Percentiles rank a stretch among this genome's conserved stretches.
These are phyloP conservation scores for Pleomassaria siparia DNA, from an alignment of 2,329 filamentous ascomycete genomes.

Conservation along the genomic window DNA sequence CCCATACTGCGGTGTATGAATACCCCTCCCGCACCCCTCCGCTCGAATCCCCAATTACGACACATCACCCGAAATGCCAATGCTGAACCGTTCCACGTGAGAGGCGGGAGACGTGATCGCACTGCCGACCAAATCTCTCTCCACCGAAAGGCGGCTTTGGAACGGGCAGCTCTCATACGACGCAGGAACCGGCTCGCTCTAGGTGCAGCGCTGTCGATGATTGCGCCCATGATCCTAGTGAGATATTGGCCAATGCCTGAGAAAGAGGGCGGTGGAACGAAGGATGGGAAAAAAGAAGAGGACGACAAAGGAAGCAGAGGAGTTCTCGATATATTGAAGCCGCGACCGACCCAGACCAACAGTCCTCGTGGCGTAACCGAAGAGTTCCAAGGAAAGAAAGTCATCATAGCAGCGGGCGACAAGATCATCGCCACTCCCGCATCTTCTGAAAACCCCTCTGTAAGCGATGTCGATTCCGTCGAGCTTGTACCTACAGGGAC, in stretches of 20 bases:
- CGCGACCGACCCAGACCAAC: slow-evolving; percentile 31
- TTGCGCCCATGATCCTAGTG: slow-evolving; percentile 39
- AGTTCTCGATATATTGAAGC: slow-evolving; percentile 26
- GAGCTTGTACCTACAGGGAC: slow-evolving; percentile 83
- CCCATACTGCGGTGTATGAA: slow-evolving; percentile 34
- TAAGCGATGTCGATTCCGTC: slow-evolving; percentile 55
- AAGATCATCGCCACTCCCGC: slow-evolving; percentile 53
- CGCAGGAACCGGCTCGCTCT: slow-evolving; percentile 37
- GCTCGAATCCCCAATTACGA: slow-evolving; percentile 17
- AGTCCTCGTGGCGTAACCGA: slow-evolving; percentile 34
- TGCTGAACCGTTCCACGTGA: slow-evolving; percentile 4
- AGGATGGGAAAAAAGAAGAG: background rate
- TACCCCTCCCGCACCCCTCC: slow-evolving; percentile 15
- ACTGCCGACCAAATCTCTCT: slow-evolving; percentile 26
- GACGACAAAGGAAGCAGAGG: slow-evolving; percentile 13
- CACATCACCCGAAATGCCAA: slow-evolving; percentile 19
- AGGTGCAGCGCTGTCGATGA: slow-evolving; percentile 40
- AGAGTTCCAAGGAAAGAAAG: slow-evolving; percentile 56
- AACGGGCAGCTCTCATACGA: slow-evolving; percentile 27
- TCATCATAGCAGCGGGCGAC: slow-evolving; percentile 64
- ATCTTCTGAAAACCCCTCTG: slow-evolving; percentile 29
- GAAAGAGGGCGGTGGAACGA: slow-evolving; percentile 18
- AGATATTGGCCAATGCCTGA: slow-evolving; percentile 33
- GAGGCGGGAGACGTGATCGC: slow-evolving; percentile 7
- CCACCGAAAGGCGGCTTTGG: slow-evolving; percentile 36